A percentile compares a stretch with the other conserved stretches of the same genome.
These are phyloP conservation scores for Thelephora terrestris DNA, from an alignment of 1,284 basidiomycete genomes.

Conservation along the genomic window DNA sequence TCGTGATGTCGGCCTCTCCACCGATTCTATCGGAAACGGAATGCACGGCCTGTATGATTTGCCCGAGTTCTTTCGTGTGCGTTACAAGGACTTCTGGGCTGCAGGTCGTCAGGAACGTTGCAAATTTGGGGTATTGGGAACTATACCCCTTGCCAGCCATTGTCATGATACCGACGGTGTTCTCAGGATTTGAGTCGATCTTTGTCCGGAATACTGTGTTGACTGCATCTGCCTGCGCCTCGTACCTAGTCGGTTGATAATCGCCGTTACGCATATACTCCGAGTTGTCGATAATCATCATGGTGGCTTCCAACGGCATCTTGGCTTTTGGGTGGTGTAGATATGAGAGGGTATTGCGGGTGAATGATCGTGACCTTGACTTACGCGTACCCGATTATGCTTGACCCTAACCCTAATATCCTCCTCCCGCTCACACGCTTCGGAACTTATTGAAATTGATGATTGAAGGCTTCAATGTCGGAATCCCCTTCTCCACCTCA, in stretches of 20 bases:
- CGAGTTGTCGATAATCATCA: conserved; percentile 90
- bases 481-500: background rate
- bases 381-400: conserved; percentile 2
- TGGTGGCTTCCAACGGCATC: conserved; percentile 91
- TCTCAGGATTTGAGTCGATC: conserved; percentile 94
- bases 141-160: conserved; percentile 87
- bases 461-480: background rate
- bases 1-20: conserved; percentile 77
- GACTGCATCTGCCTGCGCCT: conserved; percentile 89
- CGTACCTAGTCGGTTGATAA: conserved; percentile 80
- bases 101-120: conserved; percentile 2
- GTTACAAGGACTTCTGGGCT: conserved; percentile 95
- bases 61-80: conserved; percentile 90
- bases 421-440: background rate
- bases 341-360: background rate
- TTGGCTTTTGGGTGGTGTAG: conserved; percentile 21
- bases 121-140: background rate
- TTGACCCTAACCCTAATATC: conserved; percentile 1
- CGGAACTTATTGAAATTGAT: background rate
- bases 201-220: conserved; percentile 89
- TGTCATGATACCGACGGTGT: conserved; percentile 94
- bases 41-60: conserved; percentile 79
- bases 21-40: conserved; percentile 59
- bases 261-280: conserved; percentile 97
- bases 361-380: background rate